Evolutionary conservation across 164 flowering plant species (phyloP), one percentile per base, ranked within the genome.

Genomic region (Kingdonia uniflora): DNA sequence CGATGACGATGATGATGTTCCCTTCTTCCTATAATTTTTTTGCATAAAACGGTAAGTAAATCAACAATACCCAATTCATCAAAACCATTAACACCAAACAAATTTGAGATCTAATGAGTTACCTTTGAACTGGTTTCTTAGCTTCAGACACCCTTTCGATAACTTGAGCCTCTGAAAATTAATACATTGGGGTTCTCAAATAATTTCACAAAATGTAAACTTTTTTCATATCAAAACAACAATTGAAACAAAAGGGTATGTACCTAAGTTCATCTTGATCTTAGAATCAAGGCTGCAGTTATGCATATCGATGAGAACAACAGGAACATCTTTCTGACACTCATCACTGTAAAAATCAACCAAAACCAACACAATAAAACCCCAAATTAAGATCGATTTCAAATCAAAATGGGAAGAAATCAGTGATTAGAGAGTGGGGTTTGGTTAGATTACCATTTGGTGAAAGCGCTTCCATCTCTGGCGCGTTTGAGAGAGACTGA

Each of bases 241-340:
- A 21, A 6, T 20, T 14, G 4, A 44, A n/a, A 44, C 11, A 2
- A 10, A 19, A 47, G 4, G 4, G 35, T 19, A 23, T 68, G 12
- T 29, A 85, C 95, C 95, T 37, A 91, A 60, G 57, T 74, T 84
- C 94, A 80, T 79, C 71, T 76, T 85, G 64, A 92, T 82, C 57
- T 78, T 85, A 22, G 96, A 90, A 35, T 92, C 98, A 37, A 85
- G 85, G 63, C 84, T 78, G 53, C 96, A 92, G 52, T 62, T 73
- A 59, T 92, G 98, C 75, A 92, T 70, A 63, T 78, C 73, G 26
- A 92, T 85, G 8, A 92, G 76, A 12, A 79, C 96, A 25, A 84
- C 89, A 0, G 96, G 75, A 0, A 92, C 90, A 66, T 77, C 77
- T 61, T 82, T 92, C 19, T 75, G 76, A 61, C 98, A 87, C 49